Percentiles rank a stretch among this genome's conserved stretches.
phyloP scores from a whole-genome alignment of 139 green algal species.

The Coelastrella sp. region DNA sequence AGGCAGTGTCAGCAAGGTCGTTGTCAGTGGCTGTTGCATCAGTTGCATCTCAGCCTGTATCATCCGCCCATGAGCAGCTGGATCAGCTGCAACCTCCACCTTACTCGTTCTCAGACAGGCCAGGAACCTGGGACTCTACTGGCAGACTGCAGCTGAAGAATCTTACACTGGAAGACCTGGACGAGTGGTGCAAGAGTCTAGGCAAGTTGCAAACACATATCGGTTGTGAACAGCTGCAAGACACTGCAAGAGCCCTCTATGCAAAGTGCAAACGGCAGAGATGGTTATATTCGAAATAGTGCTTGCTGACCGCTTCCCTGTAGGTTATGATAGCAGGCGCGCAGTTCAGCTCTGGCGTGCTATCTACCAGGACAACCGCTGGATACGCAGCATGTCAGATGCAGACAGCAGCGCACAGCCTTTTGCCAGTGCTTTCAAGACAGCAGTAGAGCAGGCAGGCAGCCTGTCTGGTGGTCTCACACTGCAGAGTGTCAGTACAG shows the following conservation, averaged over 20 bases:
- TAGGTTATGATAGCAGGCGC: conserved; percentile 13
- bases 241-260: too few species aligned
- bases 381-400: conserved; percentile 62
- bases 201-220: too few species aligned
- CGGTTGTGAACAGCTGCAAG: background rate
- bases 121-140: conserved; percentile 43
- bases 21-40: background rate
- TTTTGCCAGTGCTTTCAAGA: background rate
- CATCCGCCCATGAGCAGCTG: background rate
- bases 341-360: conserved; percentile 28
- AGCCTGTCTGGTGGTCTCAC: conserved; percentile 72
- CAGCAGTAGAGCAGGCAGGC: conserved; percentile 57
- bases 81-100: background rate
- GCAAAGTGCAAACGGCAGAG: too few species aligned
- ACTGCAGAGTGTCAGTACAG: conserved; percentile 63
- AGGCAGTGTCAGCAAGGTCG: background rate
- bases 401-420: conserved; percentile 32
- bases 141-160: conserved; percentile 70
- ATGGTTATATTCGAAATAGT: too few species aligned
- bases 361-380: conserved; percentile 29
- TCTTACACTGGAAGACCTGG: conserved; percentile 73
- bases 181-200: conserved; percentile 71
- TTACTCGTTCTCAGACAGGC: conserved; percentile 34
- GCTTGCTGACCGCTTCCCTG: too few species aligned
- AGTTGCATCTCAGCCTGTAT: background rate